These are phyloP conservation scores for Mangifera indica DNA, from an alignment of 345 rosid species.

Conservation along the genomic window DNA sequence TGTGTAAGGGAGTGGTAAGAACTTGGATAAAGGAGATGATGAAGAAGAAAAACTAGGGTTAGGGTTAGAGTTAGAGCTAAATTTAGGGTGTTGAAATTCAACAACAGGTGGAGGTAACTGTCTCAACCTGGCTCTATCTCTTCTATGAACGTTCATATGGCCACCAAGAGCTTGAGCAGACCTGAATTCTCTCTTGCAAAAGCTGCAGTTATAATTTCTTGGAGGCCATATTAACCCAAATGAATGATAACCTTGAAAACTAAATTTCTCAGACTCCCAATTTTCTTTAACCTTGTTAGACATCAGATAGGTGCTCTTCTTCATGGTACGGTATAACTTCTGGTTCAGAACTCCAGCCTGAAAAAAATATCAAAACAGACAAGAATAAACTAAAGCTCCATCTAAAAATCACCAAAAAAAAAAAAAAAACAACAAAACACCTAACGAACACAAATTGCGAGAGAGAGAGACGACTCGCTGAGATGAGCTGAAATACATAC, in stretches of 20 bases:
- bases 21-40: constrained; percentile 13
- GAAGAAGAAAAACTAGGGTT: constrained; percentile 19
- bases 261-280: constrained; percentile 10
- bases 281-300: not conserved
- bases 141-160: constrained; percentile 76
- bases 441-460: not conserved
- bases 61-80: constrained; percentile 33
- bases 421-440: too few species aligned
- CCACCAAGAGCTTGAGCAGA: constrained; percentile 80
- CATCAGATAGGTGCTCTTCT: constrained; percentile 2
- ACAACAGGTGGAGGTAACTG: constrained; percentile 49
- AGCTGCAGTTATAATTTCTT: constrained; percentile 54
- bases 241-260: constrained; percentile 18
- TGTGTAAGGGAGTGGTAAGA: constrained; percentile 8
- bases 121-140: constrained; percentile 61
- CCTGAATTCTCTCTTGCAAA: constrained; percentile 54
- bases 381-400: not conserved
- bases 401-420: not conserved
- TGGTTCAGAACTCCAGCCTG: not conserved
- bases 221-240: constrained; percentile 43
- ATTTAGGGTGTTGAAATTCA: constrained; percentile 34
- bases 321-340: constrained; percentile 8
- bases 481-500: not conserved
- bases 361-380: not conserved
- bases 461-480: not conserved